Evolutionary conservation across 1,284 basidiomycete genomes (phyloP).

Genomic region (Microstroma glucosiphilum): DNA sequence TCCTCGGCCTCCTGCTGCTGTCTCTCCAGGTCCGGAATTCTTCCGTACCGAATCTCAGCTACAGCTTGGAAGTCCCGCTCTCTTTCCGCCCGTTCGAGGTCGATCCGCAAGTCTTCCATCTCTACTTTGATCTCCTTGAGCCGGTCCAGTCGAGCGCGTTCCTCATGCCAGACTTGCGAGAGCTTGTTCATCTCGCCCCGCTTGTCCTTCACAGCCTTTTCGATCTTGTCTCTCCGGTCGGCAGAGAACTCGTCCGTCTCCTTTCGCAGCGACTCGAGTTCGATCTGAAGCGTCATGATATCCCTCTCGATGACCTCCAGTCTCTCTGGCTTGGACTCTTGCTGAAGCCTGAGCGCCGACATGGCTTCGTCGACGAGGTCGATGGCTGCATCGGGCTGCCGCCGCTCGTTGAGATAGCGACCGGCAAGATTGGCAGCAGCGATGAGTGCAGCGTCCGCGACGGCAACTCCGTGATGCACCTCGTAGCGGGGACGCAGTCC

Average conservation of each 20-base stretch:
- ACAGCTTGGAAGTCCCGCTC: slow-evolving; percentile 73
- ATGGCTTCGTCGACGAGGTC: slow-evolving; percentile 50
- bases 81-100: slow-evolving; percentile 79
- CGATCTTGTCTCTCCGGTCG: slow-evolving; percentile 65
- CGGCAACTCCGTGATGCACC: slow-evolving; percentile 60
- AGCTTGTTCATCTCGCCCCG: slow-evolving; percentile 53
- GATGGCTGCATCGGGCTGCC: slow-evolving; percentile 50
- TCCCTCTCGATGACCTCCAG: slow-evolving; percentile 76
- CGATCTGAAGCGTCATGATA: slow-evolving; percentile 74
- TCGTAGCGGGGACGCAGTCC: slow-evolving; percentile 75
- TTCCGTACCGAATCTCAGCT: slow-evolving; percentile 71
- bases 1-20: slow-evolving; percentile 69
- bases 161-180: slow-evolving; percentile 67
- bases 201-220: slow-evolving; percentile 46
- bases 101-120: slow-evolving; percentile 75
- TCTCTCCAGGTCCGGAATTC: slow-evolving; percentile 72
- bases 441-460: slow-evolving; percentile 83
- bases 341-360: slow-evolving; percentile 76
- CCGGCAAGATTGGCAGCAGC: slow-evolving; percentile 85
- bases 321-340: slow-evolving; percentile 81
- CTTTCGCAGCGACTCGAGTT: slow-evolving; percentile 80
- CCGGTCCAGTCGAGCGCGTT: slow-evolving; percentile 67
- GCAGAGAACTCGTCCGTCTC: slow-evolving; percentile 76
- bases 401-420: slow-evolving; percentile 66
- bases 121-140: slow-evolving; percentile 72